These are phyloP conservation scores for Taphrina populina DNA, from an alignment of 1,139 yeast species.

Conservation along the genomic window DNA sequence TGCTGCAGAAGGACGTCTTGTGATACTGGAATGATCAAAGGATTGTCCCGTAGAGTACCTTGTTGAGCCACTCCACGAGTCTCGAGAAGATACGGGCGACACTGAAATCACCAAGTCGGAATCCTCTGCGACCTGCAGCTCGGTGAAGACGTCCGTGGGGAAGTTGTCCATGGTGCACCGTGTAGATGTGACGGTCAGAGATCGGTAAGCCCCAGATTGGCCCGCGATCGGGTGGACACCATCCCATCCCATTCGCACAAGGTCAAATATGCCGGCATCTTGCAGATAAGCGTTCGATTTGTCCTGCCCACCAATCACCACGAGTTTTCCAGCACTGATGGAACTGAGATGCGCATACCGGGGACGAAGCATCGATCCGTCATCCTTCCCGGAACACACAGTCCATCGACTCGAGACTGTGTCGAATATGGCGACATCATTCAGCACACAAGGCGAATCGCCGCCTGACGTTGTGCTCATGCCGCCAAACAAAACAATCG, in stretches of 20 bases:
- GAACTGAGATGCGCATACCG: conserved; percentile 40
- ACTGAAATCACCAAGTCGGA: conserved; percentile 2
- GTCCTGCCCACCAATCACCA: conserved; percentile 40
- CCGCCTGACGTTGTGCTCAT: conserved; percentile 29
- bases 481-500: conserved; percentile 39
- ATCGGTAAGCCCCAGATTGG: conserved; percentile 39
- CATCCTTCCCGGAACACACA: neutral
- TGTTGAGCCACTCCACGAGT: neutral
- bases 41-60: neutral
- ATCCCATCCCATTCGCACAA: conserved; percentile 35
- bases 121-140: conserved; percentile 6
- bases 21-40: neutral
- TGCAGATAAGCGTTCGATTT: conserved; percentile 36
- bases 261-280: conserved; percentile 37
- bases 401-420: conserved; percentile 31
- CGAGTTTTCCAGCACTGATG: conserved; percentile 35
- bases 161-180: neutral
- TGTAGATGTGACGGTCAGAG: conserved; percentile 25
- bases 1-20: conserved; percentile 9
- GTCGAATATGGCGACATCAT: conserved; percentile 36
- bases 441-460: conserved; percentile 34
- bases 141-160: neutral
- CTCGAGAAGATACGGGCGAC: conserved; percentile 8
- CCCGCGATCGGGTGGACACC: conserved; percentile 14
- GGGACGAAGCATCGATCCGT: conserved; percentile 7